These are phyloP conservation scores for Beta vulgaris DNA, from an alignment of 148 eudicot species.

Conservation along the genomic window DNA sequence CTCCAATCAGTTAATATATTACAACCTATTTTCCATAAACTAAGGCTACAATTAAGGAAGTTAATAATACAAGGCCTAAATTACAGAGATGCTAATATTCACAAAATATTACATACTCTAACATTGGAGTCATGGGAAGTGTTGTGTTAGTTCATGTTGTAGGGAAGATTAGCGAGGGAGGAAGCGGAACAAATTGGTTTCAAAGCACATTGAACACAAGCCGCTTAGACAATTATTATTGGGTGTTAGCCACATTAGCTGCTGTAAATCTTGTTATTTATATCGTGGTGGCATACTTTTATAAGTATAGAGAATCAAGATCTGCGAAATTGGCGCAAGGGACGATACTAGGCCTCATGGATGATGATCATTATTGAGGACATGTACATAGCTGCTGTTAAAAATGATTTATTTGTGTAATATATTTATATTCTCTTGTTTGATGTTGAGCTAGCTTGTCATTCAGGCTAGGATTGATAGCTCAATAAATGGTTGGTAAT, in stretches of 20 bases:
- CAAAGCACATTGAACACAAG: slow-evolving; percentile 41
- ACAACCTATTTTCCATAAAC: too few species aligned
- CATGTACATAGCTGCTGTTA: too few species aligned
- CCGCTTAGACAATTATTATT: slow-evolving; percentile 44
- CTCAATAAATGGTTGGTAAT: too few species aligned
- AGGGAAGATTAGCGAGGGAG: slow-evolving; percentile 28
- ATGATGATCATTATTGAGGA: background rate
- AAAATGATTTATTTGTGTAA: too few species aligned
- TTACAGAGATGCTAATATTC: too few species aligned
- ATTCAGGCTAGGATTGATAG: too few species aligned
- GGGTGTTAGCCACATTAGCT: slow-evolving; percentile 38
- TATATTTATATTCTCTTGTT: too few species aligned
- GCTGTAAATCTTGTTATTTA: slow-evolving; percentile 27
- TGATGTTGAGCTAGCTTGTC: too few species aligned
- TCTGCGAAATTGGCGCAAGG: background rate
- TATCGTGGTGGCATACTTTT: slow-evolving; percentile 22
- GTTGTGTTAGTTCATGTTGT: slow-evolving; percentile 35
- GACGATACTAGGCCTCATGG: background rate
- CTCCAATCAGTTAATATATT: too few species aligned
- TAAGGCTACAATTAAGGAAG: too few species aligned
- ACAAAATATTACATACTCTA: too few species aligned
- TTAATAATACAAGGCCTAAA: too few species aligned
- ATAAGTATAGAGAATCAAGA: slow-evolving; percentile 16
- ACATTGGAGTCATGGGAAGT: slow-evolving; percentile 40
- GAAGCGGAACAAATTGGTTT: slow-evolving; percentile 39